Evolutionary conservation across 2,329 filamentous ascomycete genomes (phyloP), one percentile per base, ranked within the genome.

Genomic region (Fusarium sp.): DNA sequence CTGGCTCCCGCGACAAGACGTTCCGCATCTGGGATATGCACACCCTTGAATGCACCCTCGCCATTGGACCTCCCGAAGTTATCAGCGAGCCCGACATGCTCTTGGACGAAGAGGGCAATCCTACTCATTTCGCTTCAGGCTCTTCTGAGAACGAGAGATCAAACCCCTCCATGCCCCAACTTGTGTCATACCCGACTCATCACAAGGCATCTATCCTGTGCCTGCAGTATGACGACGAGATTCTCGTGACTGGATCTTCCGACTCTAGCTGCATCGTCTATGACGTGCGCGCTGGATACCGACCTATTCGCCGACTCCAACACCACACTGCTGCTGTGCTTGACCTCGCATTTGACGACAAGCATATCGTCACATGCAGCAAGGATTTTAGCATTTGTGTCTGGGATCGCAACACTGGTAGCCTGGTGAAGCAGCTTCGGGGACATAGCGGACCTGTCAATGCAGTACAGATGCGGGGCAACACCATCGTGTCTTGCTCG

Each of bases 1-100:
- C 96, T 4, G 96, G 96, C 28, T 98, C 95, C 11, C 91, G 96
- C 66, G 96, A 99, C 80, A 93, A 93, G 77, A 98, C 96, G 0
- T 96, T 99, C 72, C 92, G 96, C 51, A 89, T 99, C 33, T 99
- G 96, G 96, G 94, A 98, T 79, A 92, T 97, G 83, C 91, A 92
- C 73, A 97, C 93, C 11, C 92, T 94, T 77, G 86, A 92, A 71
- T 99, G 96, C 79, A 86, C 89, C 53, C 90, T 95, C 62, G 88
- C 98, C 46, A 95, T 99, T 73, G 95, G 95, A 2, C 92, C 94
- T 2, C 89, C 89, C 2, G 88, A 88, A 67, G 82, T 93, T 71
- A 81, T 91, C 74, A 81, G 84, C 72, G 79, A 86, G 75, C 76
- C 80, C 43, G 77, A 80, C n/a, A 77, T 89, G 36, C 81, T 90